Evolutionary conservation across 139 green algal species (phyloP).

Genomic region (Medakamo hakoo): DNA sequence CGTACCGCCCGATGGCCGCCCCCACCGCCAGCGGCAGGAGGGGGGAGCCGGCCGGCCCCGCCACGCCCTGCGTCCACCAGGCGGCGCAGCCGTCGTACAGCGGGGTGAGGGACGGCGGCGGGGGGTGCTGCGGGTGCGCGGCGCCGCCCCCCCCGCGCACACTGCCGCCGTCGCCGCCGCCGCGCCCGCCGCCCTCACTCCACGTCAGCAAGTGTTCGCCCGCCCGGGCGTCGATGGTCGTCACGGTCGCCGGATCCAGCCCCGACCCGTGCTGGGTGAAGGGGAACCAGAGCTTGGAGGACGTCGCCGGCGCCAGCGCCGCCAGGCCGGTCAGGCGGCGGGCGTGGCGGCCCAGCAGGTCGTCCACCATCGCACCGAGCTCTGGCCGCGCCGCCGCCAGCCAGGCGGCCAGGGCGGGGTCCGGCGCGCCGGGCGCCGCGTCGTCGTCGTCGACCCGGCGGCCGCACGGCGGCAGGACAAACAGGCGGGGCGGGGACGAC

Average conservation of each 20-base stretch:
- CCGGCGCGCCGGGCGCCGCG: not conserved
- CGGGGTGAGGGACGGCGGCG: conserved; percentile 10
- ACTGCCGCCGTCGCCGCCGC: not conserved
- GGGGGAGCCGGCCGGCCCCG: not conserved
- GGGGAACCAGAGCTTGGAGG: conserved; percentile 73
- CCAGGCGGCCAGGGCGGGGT: conserved; percentile 39
- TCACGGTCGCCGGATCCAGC: conserved; percentile 22
- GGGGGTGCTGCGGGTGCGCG: conserved; percentile 5
- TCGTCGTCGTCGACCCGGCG: not conserved
- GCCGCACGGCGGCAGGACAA: not conserved
- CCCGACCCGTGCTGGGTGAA: conserved; percentile 82
- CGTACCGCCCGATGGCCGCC: conserved; percentile 60
- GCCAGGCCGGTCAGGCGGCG: conserved; percentile 26
- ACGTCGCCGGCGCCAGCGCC: conserved; percentile 8
- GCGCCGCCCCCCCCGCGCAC: not conserved
- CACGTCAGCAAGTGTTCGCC: conserved; percentile 51
- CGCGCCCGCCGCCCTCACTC: conserved; percentile 17
- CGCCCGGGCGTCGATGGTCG: conserved; percentile 67
- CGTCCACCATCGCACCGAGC: conserved; percentile 33
- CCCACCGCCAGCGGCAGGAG: conserved; percentile 41
- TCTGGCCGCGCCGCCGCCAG: conserved; percentile 19
- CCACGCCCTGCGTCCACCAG: conserved; percentile 90
- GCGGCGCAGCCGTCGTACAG: conserved; percentile 78
- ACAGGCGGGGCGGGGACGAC: too few species aligned
- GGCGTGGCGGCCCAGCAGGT: conserved; percentile 23